Base-by-base conservation (phyloP, 768 basidiomycete genomes). In the Hericium coralloides region DNA sequence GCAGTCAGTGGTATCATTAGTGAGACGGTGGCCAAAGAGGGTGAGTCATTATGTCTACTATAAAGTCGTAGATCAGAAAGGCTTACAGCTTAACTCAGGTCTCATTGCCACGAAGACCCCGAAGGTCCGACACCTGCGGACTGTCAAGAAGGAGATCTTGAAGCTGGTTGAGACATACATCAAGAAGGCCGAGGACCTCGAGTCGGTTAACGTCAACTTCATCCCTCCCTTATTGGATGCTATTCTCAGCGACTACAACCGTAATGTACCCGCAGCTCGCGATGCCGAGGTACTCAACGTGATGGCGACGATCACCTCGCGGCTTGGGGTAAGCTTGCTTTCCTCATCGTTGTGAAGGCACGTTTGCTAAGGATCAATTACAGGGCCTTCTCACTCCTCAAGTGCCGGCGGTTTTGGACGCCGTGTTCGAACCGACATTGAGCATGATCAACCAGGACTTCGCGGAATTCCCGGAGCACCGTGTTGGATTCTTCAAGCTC, bases 361-460 rank as follows among this genome's bases (percentile, higher is more conserved):
- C 49, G 10, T 38, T 60, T 68, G 20, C 65, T 55, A 45, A 58
- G 55, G 55, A 45, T 47, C 25, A 23, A 12, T 45, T 18, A 22
- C 64, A 98, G 94, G 72, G 79, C 22, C 79, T 94, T 45, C 79
- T 98, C 55, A 95, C 89, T 10, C 89, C 93, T 5, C 94, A 98
- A 82, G 88, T 98, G 17, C 89, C 91, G 2, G 89, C 95, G 9
- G 89, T 97, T 58, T 79, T 99, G 52, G 95, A 98, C 65, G 94
- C 95, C 10, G 92, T 98, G 50, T 98, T 99, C 67, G 95, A 98
- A 70, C 90, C 92, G 47, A 99, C 97, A 4, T 74, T 99, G 58
- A 87, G 85, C 65, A 99, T 98, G 97, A 99, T 99, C 70, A 98
- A 98, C 71, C 92, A 97, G 78, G 95, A 99, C 76, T 95, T 98